Percentiles rank a stretch among this genome's conserved stretches.
Evolutionary conservation across 2,329 filamentous ascomycete genomes (phyloP).

Genomic region (Penicillium psychrosexuale): DNA sequence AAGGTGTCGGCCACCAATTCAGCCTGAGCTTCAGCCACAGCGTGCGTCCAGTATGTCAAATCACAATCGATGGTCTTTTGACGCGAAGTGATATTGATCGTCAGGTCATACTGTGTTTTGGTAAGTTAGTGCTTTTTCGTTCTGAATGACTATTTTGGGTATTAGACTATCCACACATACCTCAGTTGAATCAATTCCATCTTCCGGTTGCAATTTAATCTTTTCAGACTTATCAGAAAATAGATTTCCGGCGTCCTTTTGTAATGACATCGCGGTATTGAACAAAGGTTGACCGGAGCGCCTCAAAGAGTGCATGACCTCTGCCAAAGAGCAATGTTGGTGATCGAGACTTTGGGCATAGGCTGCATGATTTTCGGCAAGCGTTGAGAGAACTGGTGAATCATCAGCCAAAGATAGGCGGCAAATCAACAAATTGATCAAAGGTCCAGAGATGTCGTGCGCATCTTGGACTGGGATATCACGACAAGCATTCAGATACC

Average conservation of each 20-base stretch:
- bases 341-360: conserved; percentile 8
- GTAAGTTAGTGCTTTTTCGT: background rate
- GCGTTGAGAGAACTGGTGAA: background rate
- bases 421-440: conserved; percentile 4
- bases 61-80: conserved; percentile 23
- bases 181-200: conserved; percentile 15
- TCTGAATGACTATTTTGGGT: background rate
- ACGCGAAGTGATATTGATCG: background rate
- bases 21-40: background rate
- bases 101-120: background rate
- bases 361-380: background rate
- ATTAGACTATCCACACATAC: conserved; percentile 3
- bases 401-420: background rate
- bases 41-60: conserved; percentile 1
- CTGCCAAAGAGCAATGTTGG: conserved; percentile 16
- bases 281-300: conserved; percentile 16
- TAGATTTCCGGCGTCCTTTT: background rate
- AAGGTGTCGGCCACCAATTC: background rate
- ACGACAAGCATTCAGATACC: conserved; percentile 4
- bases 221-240: background rate
- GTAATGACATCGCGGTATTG: conserved; percentile 22
- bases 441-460: background rate
- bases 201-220: background rate
- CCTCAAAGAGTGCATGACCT: conserved; percentile 12
- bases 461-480: conserved; percentile 2